A percentile compares a stretch with the other conserved stretches of the same genome.
Conservation (phyloP, 2,329 filamentous ascomycete species). For the Botryotinia globosa region DNA sequence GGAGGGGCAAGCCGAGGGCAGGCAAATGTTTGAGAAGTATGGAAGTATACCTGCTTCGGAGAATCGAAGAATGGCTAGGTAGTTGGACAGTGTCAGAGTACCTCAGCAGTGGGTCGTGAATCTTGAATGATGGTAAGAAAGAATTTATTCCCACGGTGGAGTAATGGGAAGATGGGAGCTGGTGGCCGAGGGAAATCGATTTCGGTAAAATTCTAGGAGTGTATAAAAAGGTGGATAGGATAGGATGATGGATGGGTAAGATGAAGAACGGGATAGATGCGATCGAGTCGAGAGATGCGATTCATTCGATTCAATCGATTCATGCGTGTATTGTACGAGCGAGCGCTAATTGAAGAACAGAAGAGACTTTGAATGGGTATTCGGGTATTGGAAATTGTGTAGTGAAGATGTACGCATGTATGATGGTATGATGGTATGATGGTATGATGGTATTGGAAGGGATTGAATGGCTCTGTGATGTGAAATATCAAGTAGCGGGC, state of each 20-base stretch:
- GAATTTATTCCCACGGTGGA: not conserved
- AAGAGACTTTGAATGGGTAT: not conserved
- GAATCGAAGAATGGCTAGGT: not conserved
- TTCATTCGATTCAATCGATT: not conserved
- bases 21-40: conserved; percentile 1
- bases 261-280: not conserved
- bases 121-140: not conserved
- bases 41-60: conserved; percentile 4
- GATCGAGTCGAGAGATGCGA: not conserved
- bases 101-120: not conserved
- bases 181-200: not conserved
- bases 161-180: not conserved
- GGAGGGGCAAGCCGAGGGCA: conserved; percentile 8
- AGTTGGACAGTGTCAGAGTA: not conserved
- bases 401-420: not conserved
- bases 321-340: not conserved
- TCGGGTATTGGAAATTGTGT: not conserved
- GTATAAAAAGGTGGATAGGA: not conserved
- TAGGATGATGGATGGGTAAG: not conserved
- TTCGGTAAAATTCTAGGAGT: not conserved
- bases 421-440: not conserved
- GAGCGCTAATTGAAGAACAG: not conserved
- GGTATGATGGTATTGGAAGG: not conserved
- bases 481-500: not conserved
- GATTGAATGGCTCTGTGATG: not conserved